Evolutionary conservation across 192 early-diverging fungal genomes (phyloP), one percentile per base, ranked within the genome.

Genomic region (Dispira simplex): DNA sequence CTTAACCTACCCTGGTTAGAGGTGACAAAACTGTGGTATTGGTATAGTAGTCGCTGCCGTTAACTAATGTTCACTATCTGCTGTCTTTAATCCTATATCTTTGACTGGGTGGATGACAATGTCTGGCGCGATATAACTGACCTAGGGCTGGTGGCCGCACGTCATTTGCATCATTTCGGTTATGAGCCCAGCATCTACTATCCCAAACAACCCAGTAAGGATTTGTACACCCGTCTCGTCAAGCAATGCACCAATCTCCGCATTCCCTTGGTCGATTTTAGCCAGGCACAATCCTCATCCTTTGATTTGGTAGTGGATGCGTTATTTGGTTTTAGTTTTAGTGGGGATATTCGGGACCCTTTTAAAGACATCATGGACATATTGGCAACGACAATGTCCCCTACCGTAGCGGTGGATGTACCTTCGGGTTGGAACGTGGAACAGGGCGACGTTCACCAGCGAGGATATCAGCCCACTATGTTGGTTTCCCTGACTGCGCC

Each of bases 371-470:
- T 89, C 2, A 81, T 93, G 47, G 16, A 0, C 23, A 0, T 32
- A 1, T 11, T 39, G 10, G 26, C 56, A 39, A 12, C 26, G 11
- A 39, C 21, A 11, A 9, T 0, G 13, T 14, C 1, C 14, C 82
- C 84, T 0, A 76, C 90, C 60, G 77, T 81, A 11, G 77, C 84
- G 25, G 89, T 98, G 43, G 96, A 98, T 67, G 87, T 98, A 65
- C 96, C 96, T 13, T 89, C 87, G 16, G 93, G 90, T 13, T 98
- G 94, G 93, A 83, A 97, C 68, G 94, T 98, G 0, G 91, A 91
- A 56, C 63, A 81, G 63, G 95, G 81, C 20, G 78, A 79, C 58
- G 46, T 75, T 54, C 28, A 65, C 28, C 71, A 75, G 8, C 55
- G 46, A 1, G 81, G 78, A 2, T 76, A 93, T 46, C 71, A 79